phyloP scores from a whole-genome alignment of 768 basidiomycete species.

The Auriscalpium vulgare region DNA sequence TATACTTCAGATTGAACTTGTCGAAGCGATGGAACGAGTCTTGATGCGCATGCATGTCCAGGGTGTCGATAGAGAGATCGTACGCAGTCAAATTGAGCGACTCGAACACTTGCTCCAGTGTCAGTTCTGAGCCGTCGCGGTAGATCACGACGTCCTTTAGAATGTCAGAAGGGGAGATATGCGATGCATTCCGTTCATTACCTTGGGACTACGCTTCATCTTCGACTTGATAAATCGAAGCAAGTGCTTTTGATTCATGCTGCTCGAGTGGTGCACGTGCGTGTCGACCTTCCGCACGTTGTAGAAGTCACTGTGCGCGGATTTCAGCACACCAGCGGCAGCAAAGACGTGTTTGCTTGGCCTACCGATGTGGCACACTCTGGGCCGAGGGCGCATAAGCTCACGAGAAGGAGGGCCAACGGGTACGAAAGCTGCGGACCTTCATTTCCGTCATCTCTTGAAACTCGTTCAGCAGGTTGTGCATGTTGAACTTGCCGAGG shows the following conservation, averaged over 20 bases:
- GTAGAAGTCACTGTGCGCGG: conserved; percentile 80
- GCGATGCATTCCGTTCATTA: conserved; percentile 24
- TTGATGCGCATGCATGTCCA: conserved; percentile 99
- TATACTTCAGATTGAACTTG: conserved; percentile 97
- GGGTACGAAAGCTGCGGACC: conserved; percentile 32
- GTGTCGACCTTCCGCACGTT: conserved; percentile 98
- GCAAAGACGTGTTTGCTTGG: neutral
- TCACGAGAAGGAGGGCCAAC: too few species aligned
- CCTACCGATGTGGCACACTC: conserved; percentile 78
- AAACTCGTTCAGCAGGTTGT: conserved; percentile 83
- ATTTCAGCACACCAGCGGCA: neutral
- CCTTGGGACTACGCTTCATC: conserved; percentile 83
- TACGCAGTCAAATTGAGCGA: conserved; percentile 93
- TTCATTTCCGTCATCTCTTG: conserved; percentile 97
- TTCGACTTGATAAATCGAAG: conserved; percentile 98
- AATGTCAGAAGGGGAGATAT: neutral
- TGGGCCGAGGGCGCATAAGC: conserved; percentile 19
- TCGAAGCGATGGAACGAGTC: conserved; percentile 98
- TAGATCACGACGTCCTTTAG: conserved; percentile 88
- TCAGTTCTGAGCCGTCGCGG: conserved; percentile 85
- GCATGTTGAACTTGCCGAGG: conserved; percentile 90
- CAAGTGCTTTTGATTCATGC: conserved; percentile 99
- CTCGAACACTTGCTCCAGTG: conserved; percentile 90
- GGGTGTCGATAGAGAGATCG: conserved; percentile 95
- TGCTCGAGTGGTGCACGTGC: conserved; percentile 96